These are phyloP conservation scores for Verticillium isaacii DNA, from an alignment of 2,329 filamentous ascomycete genomes.

Conservation along the genomic window DNA sequence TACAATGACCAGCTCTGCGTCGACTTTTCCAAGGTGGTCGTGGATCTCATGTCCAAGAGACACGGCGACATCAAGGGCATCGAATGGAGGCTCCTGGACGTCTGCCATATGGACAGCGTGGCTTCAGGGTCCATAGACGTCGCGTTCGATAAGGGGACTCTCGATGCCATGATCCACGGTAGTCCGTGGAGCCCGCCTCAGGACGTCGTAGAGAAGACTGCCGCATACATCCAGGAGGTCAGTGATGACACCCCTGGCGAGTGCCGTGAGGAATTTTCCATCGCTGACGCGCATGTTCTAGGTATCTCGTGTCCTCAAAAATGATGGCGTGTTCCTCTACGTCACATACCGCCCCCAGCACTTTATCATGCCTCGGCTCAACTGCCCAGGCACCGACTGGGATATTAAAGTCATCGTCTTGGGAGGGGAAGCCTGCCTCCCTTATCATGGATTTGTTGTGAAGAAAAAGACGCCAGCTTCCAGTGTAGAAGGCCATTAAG, in stretches of 20 bases:
- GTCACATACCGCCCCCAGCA: slow-evolving; percentile 51
- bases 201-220: slow-evolving; percentile 41
- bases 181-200: slow-evolving; percentile 47
- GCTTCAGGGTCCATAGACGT: slow-evolving; percentile 40
- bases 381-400: slow-evolving; percentile 7
- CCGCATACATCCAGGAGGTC: slow-evolving; percentile 45
- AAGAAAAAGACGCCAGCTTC: neutral
- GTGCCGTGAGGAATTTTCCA: neutral
- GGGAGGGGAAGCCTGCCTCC: neutral
- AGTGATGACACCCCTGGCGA: slow-evolving; percentile 7
- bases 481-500: neutral
- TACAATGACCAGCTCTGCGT: slow-evolving; percentile 49
- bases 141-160: slow-evolving; percentile 52
- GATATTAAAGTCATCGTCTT: neutral
- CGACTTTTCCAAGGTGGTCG: slow-evolving; percentile 51
- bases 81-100: slow-evolving; percentile 45
- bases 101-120: slow-evolving; percentile 42
- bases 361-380: slow-evolving; percentile 45
- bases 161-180: slow-evolving; percentile 52
- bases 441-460: neutral
- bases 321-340: slow-evolving; percentile 43
- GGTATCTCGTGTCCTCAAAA: slow-evolving; percentile 36
- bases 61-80: slow-evolving; percentile 34
- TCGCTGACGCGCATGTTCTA: neutral
- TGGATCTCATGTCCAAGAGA: slow-evolving; percentile 44